Conservation (phyloP, 2,329 filamentous ascomycete genomes). For the Trichoderma afroharzianum region DNA sequence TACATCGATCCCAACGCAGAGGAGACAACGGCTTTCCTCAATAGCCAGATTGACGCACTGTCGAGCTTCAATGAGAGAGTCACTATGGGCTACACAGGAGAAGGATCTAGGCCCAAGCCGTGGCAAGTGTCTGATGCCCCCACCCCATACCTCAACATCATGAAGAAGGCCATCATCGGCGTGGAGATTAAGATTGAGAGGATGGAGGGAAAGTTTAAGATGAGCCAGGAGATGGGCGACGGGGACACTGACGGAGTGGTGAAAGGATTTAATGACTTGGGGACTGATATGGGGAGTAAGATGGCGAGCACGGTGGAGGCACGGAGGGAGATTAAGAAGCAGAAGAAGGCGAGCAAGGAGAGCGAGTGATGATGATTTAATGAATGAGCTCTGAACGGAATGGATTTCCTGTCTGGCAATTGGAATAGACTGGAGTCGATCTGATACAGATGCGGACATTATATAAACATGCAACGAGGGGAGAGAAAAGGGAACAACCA, state of each 20-base stretch:
- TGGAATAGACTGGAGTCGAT: neutral
- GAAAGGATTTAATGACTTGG: slow-evolving; percentile 47
- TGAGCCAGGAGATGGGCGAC: slow-evolving; percentile 57
- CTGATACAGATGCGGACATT: neutral
- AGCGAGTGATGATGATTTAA: neutral
- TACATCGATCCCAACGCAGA: slow-evolving; percentile 47
- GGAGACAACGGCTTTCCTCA: slow-evolving; percentile 46
- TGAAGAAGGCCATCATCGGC: slow-evolving; percentile 58
- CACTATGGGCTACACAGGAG: slow-evolving; percentile 54
- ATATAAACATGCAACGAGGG: neutral
- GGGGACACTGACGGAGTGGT: slow-evolving; percentile 56
- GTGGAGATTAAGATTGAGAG: slow-evolving; percentile 55
- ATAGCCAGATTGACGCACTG: slow-evolving; percentile 51
- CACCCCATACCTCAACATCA: slow-evolving; percentile 49
- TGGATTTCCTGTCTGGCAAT: neutral
- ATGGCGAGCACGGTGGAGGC: slow-evolving; percentile 34
- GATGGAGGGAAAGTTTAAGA: slow-evolving; percentile 62
- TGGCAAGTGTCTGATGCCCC: slow-evolving; percentile 60
- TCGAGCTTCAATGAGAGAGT: slow-evolving; percentile 46
- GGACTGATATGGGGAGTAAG: slow-evolving; percentile 28
- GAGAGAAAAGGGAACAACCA: neutral
- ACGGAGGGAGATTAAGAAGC: slow-evolving; percentile 27
- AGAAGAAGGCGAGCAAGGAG: slow-evolving; percentile 3
- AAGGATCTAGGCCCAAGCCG: slow-evolving; percentile 27
- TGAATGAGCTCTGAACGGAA: too few relatives aligned